phyloP scores from a whole-genome alignment of 2,329 filamentous ascomycete species.

The Penicillium verrucosum region DNA sequence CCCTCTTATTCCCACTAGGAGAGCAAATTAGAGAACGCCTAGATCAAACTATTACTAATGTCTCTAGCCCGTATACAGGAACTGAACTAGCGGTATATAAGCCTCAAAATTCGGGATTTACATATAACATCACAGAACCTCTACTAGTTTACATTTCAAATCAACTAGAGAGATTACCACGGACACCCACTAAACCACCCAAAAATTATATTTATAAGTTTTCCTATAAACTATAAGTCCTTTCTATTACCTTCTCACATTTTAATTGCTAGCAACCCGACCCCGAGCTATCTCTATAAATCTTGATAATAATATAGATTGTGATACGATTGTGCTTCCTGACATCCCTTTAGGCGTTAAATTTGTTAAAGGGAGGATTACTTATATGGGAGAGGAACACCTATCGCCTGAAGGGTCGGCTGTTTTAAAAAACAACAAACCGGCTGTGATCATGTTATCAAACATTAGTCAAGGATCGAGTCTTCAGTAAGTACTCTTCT shows the following conservation, averaged over 20 bases:
- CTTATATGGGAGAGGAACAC: background rate
- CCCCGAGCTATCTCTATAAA: background rate
- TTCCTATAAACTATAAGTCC: background rate
- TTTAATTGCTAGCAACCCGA: background rate
- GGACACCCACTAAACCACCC: background rate
- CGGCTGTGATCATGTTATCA: background rate
- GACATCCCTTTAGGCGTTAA: no score
- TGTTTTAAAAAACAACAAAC: background rate
- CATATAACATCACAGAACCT: background rate
- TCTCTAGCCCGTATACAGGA: background rate
- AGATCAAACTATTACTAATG: background rate
- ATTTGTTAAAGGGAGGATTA: background rate
- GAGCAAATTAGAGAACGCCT: constrained; percentile 1
- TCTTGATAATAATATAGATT: no score
- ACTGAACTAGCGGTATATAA: background rate
- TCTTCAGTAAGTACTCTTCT: no score
- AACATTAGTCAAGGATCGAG: background rate
- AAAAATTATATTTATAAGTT: background rate
- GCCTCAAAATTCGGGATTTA: background rate
- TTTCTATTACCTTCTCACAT: background rate
- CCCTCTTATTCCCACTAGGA: background rate
- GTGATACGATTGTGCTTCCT: background rate
- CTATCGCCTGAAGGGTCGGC: background rate
- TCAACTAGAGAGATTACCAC: background rate
- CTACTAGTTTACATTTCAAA: background rate